phyloP scores from a whole-genome alignment of 2,329 filamentous ascomycete genomes.

The Xylariaceae sp. region DNA sequence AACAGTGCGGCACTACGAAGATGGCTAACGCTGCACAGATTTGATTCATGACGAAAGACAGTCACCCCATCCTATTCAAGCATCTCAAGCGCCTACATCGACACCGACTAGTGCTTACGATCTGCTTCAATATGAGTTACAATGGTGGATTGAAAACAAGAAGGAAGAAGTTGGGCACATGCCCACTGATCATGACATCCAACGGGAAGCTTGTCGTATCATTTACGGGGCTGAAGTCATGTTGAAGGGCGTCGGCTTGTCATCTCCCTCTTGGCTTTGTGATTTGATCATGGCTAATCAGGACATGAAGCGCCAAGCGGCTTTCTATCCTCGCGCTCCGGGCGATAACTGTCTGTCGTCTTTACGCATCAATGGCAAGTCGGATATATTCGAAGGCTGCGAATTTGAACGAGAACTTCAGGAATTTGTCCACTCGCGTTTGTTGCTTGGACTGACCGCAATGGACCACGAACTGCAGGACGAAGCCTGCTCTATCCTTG shows the following conservation, averaged over 20 bases:
- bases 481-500: conserved; percentile 56
- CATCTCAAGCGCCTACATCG: conserved; percentile 40
- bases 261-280: conserved; percentile 50
- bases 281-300: conserved; percentile 53
- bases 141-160: conserved; percentile 47
- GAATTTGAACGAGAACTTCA: conserved; percentile 52
- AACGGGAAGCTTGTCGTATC: conserved; percentile 56
- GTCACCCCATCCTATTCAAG: conserved; percentile 51
- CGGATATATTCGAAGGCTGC: conserved; percentile 54
- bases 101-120: conserved; percentile 58
- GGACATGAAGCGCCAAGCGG: conserved; percentile 39
- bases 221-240: conserved; percentile 51
- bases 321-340: conserved; percentile 44
- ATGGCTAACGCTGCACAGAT: conserved; percentile 37
- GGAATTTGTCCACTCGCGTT: conserved; percentile 49
- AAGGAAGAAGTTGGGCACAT: conserved; percentile 37
- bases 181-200: conserved; percentile 51
- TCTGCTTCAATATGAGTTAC: conserved; percentile 55
- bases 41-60: conserved; percentile 61
- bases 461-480: conserved; percentile 58
- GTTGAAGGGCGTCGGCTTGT: conserved; percentile 37
- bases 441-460: conserved; percentile 53
- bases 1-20: conserved; percentile 17
- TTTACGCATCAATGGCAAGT: conserved; percentile 55
- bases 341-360: conserved; percentile 45